These are phyloP conservation scores for Arabis alpina DNA, from an alignment of 345 rosid species.

Conservation along the genomic window DNA sequence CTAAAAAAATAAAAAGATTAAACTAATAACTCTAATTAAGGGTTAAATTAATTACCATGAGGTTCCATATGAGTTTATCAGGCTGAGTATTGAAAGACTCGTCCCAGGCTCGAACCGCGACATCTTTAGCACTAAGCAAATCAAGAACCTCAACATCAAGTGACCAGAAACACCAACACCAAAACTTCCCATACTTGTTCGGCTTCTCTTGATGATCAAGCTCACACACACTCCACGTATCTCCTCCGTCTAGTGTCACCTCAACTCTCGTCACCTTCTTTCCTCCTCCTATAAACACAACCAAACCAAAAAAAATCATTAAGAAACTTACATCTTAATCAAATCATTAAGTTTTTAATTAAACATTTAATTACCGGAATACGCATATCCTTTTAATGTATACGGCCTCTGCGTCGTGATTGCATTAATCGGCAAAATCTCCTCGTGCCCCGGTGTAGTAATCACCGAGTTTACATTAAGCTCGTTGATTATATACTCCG, in stretches of 20 bases:
- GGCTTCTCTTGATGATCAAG: slow-evolving; percentile 77
- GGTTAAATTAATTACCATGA: slow-evolving; percentile 58
- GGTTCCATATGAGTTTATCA: slow-evolving; percentile 92
- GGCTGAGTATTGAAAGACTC: slow-evolving; percentile 90
- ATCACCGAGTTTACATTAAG: slow-evolving; percentile 86
- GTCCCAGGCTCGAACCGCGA: slow-evolving; percentile 97
- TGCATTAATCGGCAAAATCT: slow-evolving; percentile 79
- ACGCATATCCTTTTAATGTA: slow-evolving; percentile 78
- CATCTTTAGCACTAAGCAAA: slow-evolving; percentile 75
- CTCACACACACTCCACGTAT: slow-evolving; percentile 82
- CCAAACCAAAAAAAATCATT: not conserved
- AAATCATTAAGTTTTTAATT: not conserved
- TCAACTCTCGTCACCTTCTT: slow-evolving; percentile 96
- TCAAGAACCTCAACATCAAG: slow-evolving; percentile 82
- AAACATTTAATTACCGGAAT: slow-evolving; percentile 62
- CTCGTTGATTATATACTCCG: slow-evolving; percentile 86
- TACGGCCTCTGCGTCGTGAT: slow-evolving; percentile 85
- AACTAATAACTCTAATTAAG: not conserved
- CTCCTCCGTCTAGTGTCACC: slow-evolving; percentile 92
- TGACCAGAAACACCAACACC: slow-evolving; percentile 99
- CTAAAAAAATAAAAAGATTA: not conserved
- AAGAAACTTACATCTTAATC: not conserved
- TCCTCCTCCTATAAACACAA: slow-evolving; percentile 63
- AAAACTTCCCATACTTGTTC: slow-evolving; percentile 69
- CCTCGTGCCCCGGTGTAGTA: slow-evolving; percentile 86